Evolutionary conservation across 2,329 filamentous ascomycete species (phyloP), one percentile per base, ranked within the genome.

Genomic region (Amylocarpus encephaloides): DNA sequence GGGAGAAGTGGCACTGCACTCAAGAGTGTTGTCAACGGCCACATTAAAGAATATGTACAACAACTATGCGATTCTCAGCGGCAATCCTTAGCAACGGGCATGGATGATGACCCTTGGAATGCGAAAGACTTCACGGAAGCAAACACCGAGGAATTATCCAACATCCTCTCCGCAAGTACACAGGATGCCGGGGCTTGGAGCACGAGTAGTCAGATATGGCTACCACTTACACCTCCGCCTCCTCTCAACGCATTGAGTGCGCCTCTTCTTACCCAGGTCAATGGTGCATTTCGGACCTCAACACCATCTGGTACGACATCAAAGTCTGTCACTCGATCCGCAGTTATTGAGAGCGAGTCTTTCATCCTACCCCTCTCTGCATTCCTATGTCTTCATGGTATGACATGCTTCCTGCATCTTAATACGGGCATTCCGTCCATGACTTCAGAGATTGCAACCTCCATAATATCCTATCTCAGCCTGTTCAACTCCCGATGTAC

Each of bases 401-500:
- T 96, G 56, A 84, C 88, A 52, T 80, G 83, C 13, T 95, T 95
- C 67, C 76, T 95, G 56, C 86, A 87, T 54, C 78, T 98, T 3
- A 84, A 92, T 50, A 78, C 87, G 5, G 85, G 84, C 30, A 92
- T 97, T 50, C 92, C 93, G 1, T 92, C 86, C 53, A 91, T 96
- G 81, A 87, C 89, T 1, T 76, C 83, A 2, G 90, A 96, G 51
- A 84, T 96, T 47, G 86, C 88, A 0, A 74, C 79, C 2, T 85
- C 83, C 0, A 78, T 98, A 10, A 74, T 96, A 38, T 85, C 93
- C 18, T 95, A 94, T 64, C 76, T 97, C 12, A 88, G 93, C 58
- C 77, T 95, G 3, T 98, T 97, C 76, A 96, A 98, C 68, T 96
- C 90, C 2, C 85, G 93, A 16, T 91, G 91, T 51, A 94, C 87